Evolutionary conservation across 768 basidiomycete genomes (phyloP), one percentile per base, ranked within the genome.

Genomic region (Termitomyces sp.): DNA sequence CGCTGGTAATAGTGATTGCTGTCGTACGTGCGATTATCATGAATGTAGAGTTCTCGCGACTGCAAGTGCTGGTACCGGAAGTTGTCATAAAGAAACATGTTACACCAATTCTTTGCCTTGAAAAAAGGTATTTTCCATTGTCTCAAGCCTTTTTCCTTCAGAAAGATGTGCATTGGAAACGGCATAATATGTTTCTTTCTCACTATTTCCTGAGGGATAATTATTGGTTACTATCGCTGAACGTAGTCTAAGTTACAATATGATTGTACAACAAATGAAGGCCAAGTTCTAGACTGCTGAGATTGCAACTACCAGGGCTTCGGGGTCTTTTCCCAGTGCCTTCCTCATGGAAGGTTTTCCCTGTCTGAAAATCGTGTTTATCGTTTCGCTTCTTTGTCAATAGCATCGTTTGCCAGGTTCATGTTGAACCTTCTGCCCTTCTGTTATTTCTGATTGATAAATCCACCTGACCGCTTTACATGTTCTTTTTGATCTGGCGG

Each of bases 211-310:
- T 27, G 27, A 27, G 27, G 27, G 27, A 27, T 27, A 27, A 27
- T 27, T 27, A 27, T 27, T 27, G 27, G 27, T 27, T 4, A 27
- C 27, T 27, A 27, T 63, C 54, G 50, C 49, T 31, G 34, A 51
- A 58, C 39, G 34, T 41, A 24, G 16, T 55, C 50, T 44, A 49
- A 27, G 45, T 33, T 44, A 85, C 89, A 62, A 64, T 75, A 37
- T 89, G 88, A 87, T 86, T 88, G 72, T 89, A 88, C 68, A 76
- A 80, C 64, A 83, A 90, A 90, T 62, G 88, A 87, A 18, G 86
- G 87, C 4, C 81, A 85, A 64, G 74, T 85, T n/a, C 18, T 87
- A 83, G 83, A 72, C 77, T 7, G 73, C 70, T 50, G 75, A 80
- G 22, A 75, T 70, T 54, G 75, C 27, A 41, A 77, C 75, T 60